Evolutionary conservation across 208 protist species (phyloP), one percentile per base, ranked within the genome.

Genomic region (Leishmania tropica): DNA sequence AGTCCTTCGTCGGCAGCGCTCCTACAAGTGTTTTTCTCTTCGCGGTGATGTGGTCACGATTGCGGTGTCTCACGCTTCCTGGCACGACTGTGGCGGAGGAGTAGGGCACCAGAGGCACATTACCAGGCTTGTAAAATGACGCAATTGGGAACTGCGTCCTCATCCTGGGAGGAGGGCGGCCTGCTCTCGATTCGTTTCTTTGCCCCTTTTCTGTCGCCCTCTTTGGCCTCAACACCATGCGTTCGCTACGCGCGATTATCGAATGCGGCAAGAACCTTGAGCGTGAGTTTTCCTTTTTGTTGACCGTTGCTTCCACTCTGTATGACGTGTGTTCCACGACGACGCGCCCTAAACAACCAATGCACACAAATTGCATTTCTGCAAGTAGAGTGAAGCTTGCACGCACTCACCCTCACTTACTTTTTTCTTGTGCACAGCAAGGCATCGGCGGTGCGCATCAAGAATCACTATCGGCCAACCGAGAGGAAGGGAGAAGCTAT

Each of bases 251-350:
- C 5, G 42, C 11, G 45, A 45, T 74, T n/a, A 53, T 53, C 3
- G 7, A 47, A 24, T 54, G 21, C 24, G 4, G 68, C 40, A 74
- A 54, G 42, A 74, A 35, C 10, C 10, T 51, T 15, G 68, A 31
- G 68, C 73, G n/a, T 58, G 71, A n/a, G 4, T 75, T 45, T 42
- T 76, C 19, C 51, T 60, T 24, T 10, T 6, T 40, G 5, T 76
- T 21, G 28, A 60, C 72, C 40, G 51, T 40, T 76, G 51, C 51
- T 58, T 45, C 68, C 68, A 53, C 42, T 53, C 68, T 74, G 68
- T 74, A 48, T 74, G 45, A 74, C 28, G 48, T 74, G 68, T 62
- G 60, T 4, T 47, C 31, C 31, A 76, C 45, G 0, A 28, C 21
- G 10, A 42, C 28, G 31, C 13, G 31, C 31, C 31, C 21, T 35